phyloP scores from a whole-genome alignment of 495 filamentous ascomycete species.

The Penicillium ucsense region DNA sequence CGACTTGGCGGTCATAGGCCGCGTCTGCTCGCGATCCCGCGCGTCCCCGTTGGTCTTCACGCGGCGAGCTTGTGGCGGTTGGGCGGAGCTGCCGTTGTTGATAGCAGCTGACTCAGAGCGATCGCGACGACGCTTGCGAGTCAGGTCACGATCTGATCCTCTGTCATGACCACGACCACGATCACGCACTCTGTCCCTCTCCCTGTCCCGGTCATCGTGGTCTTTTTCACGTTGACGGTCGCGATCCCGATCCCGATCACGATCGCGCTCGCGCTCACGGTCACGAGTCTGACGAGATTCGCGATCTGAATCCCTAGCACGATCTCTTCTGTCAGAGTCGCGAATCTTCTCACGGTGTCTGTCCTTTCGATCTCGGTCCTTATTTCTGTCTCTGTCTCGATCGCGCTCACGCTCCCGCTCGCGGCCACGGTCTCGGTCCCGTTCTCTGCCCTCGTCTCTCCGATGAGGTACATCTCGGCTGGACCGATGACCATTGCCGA shows the following conservation, averaged over 20 bases:
- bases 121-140: constrained; percentile 45
- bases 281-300: constrained; percentile 23
- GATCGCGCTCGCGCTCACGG: constrained; percentile 28
- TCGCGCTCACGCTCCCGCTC: constrained; percentile 22
- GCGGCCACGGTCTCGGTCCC: constrained; percentile 1
- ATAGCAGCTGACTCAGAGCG: constrained; percentile 32
- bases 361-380: constrained; percentile 27
- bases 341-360: constrained; percentile 13
- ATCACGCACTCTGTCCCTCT: constrained; percentile 28
- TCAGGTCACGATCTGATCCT: constrained; percentile 8
- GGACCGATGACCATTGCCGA: constrained; percentile 25
- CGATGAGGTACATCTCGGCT: constrained; percentile 31
- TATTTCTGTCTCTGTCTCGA: constrained; percentile 6
- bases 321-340: constrained; percentile 10
- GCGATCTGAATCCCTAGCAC: constrained; percentile 15
- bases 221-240: constrained; percentile 11
- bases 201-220: constrained; percentile 12
- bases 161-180: constrained; percentile 30
- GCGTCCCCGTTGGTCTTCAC: constrained; percentile 29
- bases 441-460: constrained; percentile 26
- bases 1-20: constrained; percentile 3
- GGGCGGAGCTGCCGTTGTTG: constrained; percentile 25
- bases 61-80: constrained; percentile 32
- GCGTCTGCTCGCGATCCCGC: constrained; percentile 9
- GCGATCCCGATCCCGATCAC: constrained; percentile 25